Evolutionary conservation across 345 rosid species (phyloP).

Genomic region (Euclidium syriacum): DNA sequence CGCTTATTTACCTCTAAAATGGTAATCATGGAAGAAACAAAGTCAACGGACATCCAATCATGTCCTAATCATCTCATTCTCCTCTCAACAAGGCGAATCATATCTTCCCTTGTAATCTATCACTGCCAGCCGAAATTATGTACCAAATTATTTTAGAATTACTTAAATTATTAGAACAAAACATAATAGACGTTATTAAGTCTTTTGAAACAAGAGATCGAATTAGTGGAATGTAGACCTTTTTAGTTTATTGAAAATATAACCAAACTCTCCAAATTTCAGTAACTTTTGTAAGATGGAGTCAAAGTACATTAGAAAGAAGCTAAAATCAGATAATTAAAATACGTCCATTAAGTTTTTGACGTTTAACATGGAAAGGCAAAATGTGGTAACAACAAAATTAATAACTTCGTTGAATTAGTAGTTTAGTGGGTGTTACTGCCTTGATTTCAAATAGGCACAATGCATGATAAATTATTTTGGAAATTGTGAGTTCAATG

Average conservation of each 20-base stretch:
- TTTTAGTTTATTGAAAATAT: not conserved
- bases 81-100: slow-evolving; percentile 29
- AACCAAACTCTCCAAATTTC: not conserved
- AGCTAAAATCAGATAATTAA: not conserved
- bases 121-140: slow-evolving; percentile 11
- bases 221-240: slow-evolving; percentile 3
- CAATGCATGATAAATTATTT: no score
- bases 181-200: not conserved
- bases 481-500: not conserved
- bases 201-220: not conserved
- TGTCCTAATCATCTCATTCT: slow-evolving; percentile 25
- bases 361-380: not conserved
- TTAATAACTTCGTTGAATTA: no score
- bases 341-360: not conserved
- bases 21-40: slow-evolving; percentile 2
- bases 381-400: no score
- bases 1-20: not conserved
- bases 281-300: slow-evolving; percentile 9
- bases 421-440: no score
- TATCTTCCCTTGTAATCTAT: slow-evolving; percentile 17
- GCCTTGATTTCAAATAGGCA: no score
- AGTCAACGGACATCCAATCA: slow-evolving; percentile 27
- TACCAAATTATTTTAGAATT: slow-evolving; percentile 4
- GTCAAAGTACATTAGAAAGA: not conserved
- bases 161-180: slow-evolving; percentile 5